A percentile compares a stretch with the other conserved stretches of the same genome.
Conservation (phyloP, 768 basidiomycete genomes). For the Paxillus involutus region DNA sequence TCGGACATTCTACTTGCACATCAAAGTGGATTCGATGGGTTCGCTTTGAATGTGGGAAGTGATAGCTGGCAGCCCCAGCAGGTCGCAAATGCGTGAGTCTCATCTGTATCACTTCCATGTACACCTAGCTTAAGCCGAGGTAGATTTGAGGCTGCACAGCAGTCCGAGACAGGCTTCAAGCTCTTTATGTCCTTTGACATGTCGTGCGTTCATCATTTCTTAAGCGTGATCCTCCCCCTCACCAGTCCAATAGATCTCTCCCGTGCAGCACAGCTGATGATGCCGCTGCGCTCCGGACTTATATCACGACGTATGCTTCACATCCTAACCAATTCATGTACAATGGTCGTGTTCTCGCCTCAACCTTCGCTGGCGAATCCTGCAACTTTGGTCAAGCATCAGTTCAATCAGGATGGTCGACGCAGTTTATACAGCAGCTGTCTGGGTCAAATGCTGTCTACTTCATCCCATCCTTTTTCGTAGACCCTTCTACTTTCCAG, state of each 20-base stretch:
- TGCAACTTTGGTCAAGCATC: constrained; percentile 65
- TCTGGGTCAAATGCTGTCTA: constrained; percentile 46
- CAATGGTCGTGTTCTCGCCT: constrained; percentile 52
- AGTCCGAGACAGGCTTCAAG: constrained; percentile 58
- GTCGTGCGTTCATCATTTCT: constrained; percentile 45
- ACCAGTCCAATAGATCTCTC: constrained; percentile 40
- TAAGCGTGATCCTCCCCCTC: not conserved
- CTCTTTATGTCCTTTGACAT: constrained; percentile 81
- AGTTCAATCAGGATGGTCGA: constrained; percentile 54
- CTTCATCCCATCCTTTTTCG: constrained; percentile 73
- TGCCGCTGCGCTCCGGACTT: constrained; percentile 48
- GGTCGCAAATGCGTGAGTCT: constrained; percentile 61
- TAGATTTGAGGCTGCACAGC: constrained; percentile 56
- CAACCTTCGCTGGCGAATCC: constrained; percentile 69
- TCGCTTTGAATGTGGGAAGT: constrained; percentile 68
- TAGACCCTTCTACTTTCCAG: constrained; percentile 49
- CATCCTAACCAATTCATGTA: constrained; percentile 61
- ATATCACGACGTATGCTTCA: constrained; percentile 51
- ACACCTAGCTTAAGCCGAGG: constrained; percentile 14
- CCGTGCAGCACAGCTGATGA: constrained; percentile 51
- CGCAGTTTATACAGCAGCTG: constrained; percentile 49
- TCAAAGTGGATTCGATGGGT: constrained; percentile 61
- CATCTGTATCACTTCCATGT: not conserved
- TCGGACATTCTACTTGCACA: constrained; percentile 58
- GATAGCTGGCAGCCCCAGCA: constrained; percentile 64